Evolutionary conservation across 2,329 filamentous ascomycete genomes (phyloP).

Genomic region (Cladosporium colombiae): DNA sequence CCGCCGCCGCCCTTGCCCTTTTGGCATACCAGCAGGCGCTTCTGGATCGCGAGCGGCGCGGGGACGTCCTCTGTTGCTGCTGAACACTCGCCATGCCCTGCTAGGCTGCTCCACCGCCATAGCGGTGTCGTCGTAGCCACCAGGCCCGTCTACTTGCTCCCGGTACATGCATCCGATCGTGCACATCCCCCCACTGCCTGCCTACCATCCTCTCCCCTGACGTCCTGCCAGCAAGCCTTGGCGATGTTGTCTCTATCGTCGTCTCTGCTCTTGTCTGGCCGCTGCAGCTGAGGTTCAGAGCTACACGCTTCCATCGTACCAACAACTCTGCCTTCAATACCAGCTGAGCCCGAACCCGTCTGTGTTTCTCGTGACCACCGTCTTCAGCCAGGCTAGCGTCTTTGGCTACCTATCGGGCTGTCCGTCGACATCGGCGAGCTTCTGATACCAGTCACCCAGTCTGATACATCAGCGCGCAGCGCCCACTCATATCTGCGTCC

Average conservation of each 20-base stretch:
- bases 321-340: background rate
- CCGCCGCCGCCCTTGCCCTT: slow-evolving; percentile 11
- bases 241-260: slow-evolving; percentile 5
- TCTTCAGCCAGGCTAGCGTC: slow-evolving; percentile 8
- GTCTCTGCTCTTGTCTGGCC: slow-evolving; percentile 3
- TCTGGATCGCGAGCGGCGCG: slow-evolving; percentile 9
- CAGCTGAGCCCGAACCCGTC: slow-evolving; percentile 10
- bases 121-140: background rate
- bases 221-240: slow-evolving; percentile 3
- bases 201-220: background rate
- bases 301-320: background rate
- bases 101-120: slow-evolving; percentile 18
- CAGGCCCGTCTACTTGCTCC: background rate
- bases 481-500: slow-evolving; percentile 18
- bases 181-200: slow-evolving; percentile 11
- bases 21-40: slow-evolving; percentile 16
- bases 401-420: slow-evolving; percentile 5
- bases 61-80: slow-evolving; percentile 6
- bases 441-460: slow-evolving; percentile 5
- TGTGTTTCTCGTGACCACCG: slow-evolving; percentile 7
- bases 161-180: slow-evolving; percentile 11
- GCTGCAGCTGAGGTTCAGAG: slow-evolving; percentile 15
- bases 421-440: slow-evolving; percentile 9
- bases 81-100: background rate
- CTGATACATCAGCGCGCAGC: slow-evolving; percentile 19